Conservation (phyloP, 2,329 filamentous ascomycete species). For the Paecilomyces sp. region DNA sequence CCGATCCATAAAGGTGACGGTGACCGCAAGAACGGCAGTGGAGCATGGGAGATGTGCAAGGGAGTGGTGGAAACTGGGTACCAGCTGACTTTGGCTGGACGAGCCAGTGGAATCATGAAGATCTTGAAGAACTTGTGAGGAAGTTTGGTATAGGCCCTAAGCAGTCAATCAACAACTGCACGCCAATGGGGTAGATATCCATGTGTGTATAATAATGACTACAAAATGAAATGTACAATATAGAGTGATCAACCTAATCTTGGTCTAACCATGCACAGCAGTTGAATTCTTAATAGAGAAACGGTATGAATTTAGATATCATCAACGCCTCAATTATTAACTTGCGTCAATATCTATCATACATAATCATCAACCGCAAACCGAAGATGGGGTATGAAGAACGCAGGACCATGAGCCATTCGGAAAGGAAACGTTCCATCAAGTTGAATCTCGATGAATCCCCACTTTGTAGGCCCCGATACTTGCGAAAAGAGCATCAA, state of each 20-base stretch:
- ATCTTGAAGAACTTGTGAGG: conserved; percentile 31
- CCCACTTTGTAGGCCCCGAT: background rate
- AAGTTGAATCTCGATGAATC: too few relatives aligned
- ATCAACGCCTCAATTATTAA: background rate
- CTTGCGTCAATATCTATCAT: background rate
- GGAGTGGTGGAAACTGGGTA: conserved; percentile 41
- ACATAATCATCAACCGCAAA: background rate
- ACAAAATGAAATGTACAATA: background rate
- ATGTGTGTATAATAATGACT: background rate
- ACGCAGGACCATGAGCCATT: background rate
- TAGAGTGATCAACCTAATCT: background rate
- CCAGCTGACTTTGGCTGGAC: conserved; percentile 35
- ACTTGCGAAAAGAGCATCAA: background rate
- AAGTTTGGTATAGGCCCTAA: conserved; percentile 2
- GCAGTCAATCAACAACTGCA: background rate
- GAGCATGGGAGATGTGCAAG: conserved; percentile 53
- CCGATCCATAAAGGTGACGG: conserved; percentile 61
- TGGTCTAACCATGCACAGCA: background rate
- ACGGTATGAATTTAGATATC: background rate
- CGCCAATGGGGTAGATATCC: background rate
- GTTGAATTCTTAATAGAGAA: background rate
- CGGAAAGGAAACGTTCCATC: background rate
- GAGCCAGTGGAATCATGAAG: conserved; percentile 28
- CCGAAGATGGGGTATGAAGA: background rate
- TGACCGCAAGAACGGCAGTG: conserved; percentile 45